Percentiles rank a stretch among this genome's conserved stretches.
Conservation (phyloP, 352 stramenopile genomes). For the Phytophthora pluvialis region DNA sequence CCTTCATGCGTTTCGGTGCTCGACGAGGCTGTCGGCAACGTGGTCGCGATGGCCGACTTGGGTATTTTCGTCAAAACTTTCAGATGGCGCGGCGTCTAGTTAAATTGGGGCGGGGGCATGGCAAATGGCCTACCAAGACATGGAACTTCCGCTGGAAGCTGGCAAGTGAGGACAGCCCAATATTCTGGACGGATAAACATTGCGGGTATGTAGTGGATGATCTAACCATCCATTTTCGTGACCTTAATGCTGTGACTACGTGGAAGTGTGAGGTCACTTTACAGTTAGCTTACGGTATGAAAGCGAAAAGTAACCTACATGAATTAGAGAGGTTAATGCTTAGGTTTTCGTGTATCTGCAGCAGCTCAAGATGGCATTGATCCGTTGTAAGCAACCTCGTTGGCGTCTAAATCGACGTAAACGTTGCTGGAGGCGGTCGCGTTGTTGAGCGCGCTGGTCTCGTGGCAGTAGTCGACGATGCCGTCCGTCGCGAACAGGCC, state of each 20-base stretch:
- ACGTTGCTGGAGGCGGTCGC: no score
- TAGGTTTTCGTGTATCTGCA: no score
- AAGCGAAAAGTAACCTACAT: no score
- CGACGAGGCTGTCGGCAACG: background rate
- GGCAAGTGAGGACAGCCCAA: constrained; percentile 1
- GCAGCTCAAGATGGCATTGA: background rate
- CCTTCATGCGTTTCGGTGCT: background rate
- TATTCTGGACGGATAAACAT: background rate
- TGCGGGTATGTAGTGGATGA: constrained; percentile 1
- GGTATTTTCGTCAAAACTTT: background rate
- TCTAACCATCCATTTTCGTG: background rate
- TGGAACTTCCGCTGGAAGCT: no score
- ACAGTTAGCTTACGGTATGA: background rate
- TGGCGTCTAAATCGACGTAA: no score
- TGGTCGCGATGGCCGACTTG: background rate
- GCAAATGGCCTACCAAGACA: background rate
- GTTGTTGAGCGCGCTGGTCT: no score
- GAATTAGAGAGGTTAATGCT: no score
- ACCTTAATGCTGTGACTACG: background rate
- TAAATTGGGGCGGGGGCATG: background rate
- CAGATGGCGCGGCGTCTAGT: background rate
- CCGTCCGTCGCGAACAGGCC: background rate
- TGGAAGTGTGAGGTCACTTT: background rate
- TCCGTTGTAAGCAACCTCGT: background rate
- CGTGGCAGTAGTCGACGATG: background rate